phyloP scores from a whole-genome alignment of 2,329 filamentous ascomycete species.

The Thyridium curvatum region DNA sequence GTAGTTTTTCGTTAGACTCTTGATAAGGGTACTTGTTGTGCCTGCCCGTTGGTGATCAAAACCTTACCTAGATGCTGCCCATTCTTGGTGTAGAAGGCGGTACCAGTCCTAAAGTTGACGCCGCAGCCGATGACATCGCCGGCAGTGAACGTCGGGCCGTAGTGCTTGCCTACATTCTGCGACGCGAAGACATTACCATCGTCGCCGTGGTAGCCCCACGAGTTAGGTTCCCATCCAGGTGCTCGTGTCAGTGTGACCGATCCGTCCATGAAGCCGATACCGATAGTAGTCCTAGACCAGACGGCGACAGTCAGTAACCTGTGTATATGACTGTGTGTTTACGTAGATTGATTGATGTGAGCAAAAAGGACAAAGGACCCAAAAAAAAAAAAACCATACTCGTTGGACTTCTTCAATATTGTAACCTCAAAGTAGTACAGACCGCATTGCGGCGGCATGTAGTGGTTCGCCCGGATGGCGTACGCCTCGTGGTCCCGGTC shows the following conservation, averaged over 20 bases:
- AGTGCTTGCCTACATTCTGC: slow-evolving; percentile 49
- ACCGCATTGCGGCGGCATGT: slow-evolving; percentile 83
- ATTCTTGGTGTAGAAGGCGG: slow-evolving; percentile 66
- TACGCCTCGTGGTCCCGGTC: slow-evolving; percentile 69
- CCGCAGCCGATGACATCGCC: slow-evolving; percentile 59
- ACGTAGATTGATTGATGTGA: neutral
- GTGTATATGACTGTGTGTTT: slow-evolving; percentile 8
- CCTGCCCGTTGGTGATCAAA: slow-evolving; percentile 5
- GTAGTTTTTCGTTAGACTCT: neutral
- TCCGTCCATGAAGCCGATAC: slow-evolving; percentile 55
- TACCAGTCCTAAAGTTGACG: slow-evolving; percentile 57
- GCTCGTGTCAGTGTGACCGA: slow-evolving; percentile 47
- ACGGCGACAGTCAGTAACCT: neutral
- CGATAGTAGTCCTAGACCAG: slow-evolving; percentile 47
- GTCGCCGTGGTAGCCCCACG: slow-evolving; percentile 65
- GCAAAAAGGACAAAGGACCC: neutral
- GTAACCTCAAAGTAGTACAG: slow-evolving; percentile 88
- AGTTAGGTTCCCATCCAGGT: slow-evolving; percentile 62
- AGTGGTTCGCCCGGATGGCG: slow-evolving; percentile 73
- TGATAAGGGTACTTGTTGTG: neutral
- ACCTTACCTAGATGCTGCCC: slow-evolving; percentile 48
- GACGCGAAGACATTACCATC: slow-evolving; percentile 57
- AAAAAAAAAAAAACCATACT: slow-evolving; percentile 34
- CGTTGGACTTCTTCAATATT: slow-evolving; percentile 45
- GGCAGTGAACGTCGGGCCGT: slow-evolving; percentile 48